Evolutionary conservation across 2,329 filamentous ascomycete species (phyloP).

Genomic region (Fulvia fulva): DNA sequence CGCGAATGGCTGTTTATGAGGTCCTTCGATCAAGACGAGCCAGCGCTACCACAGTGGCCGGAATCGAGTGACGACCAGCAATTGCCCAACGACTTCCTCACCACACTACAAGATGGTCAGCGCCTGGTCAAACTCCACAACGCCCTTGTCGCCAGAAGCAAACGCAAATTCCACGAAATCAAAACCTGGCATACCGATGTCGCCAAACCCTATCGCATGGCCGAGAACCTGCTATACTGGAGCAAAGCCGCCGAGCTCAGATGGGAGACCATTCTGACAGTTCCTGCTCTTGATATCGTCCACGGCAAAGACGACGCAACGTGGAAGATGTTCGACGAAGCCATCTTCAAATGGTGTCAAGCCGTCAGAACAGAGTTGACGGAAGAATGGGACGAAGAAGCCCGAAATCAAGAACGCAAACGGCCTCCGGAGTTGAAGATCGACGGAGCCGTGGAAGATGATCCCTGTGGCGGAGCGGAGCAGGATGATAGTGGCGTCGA

Average conservation of each 20-base stretch:
- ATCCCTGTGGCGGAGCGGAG: not conserved
- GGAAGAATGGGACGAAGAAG: conserved; percentile 58
- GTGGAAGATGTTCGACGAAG: conserved; percentile 79
- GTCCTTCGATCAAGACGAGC: conserved; percentile 63
- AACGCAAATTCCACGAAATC: conserved; percentile 83
- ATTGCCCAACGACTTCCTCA: conserved; percentile 62
- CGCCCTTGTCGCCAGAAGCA: conserved; percentile 76
- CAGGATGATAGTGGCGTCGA: conserved; percentile 2
- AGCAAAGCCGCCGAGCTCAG: conserved; percentile 90
- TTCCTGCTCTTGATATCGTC: conserved; percentile 84
- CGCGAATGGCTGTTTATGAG: conserved; percentile 77
- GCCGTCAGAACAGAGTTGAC: conserved; percentile 80
- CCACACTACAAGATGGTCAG: conserved; percentile 71
- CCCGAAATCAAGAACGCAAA: conserved; percentile 16
- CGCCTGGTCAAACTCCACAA: conserved; percentile 87
- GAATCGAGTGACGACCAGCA: conserved; percentile 33
- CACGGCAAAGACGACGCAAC: conserved; percentile 62
- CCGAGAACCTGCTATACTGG: conserved; percentile 94
- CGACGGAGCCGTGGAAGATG: conserved; percentile 11
- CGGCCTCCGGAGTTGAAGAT: conserved; percentile 31
- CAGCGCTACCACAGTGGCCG: conserved; percentile 66
- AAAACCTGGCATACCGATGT: conserved; percentile 88
- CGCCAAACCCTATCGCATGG: conserved; percentile 85
- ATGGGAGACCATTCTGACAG: conserved; percentile 79
- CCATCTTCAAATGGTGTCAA: conserved; percentile 77